A percentile compares a stretch with the other conserved stretches of the same genome.
phyloP scores from a whole-genome alignment of 345 rosid genomes.

The Ailanthus altissimus region DNA sequence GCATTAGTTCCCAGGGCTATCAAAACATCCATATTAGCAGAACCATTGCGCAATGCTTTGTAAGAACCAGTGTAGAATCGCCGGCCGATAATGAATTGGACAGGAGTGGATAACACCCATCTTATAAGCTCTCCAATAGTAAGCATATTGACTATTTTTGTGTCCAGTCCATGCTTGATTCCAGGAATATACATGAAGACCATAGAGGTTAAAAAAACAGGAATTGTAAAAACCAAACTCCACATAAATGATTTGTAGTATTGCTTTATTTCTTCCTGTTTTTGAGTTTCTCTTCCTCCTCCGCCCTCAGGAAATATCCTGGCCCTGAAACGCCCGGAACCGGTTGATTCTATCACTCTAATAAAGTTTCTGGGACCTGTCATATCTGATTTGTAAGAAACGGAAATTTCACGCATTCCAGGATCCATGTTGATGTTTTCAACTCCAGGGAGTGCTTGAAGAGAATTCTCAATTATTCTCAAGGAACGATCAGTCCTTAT shows the following conservation, averaged over 20 bases:
- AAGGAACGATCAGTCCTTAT: constrained; percentile 48
- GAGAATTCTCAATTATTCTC: constrained; percentile 55
- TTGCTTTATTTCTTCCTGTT: constrained; percentile 64
- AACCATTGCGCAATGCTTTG: constrained; percentile 77
- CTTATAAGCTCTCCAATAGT: constrained; percentile 61
- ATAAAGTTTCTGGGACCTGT: constrained; percentile 85
- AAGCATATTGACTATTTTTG: constrained; percentile 77
- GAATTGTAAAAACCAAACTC: constrained; percentile 87
- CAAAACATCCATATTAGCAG: constrained; percentile 96
- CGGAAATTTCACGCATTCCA: constrained; percentile 43
- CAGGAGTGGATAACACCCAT: constrained; percentile 77
- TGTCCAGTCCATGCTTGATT: constrained; percentile 53
- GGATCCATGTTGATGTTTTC: constrained; percentile 37
- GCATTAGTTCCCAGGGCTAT: constrained; percentile 90
- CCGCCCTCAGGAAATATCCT: constrained; percentile 63
- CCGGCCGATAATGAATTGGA: constrained; percentile 83
- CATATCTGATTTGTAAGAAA: constrained; percentile 68
- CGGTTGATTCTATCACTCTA: constrained; percentile 76
- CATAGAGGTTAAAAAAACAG: constrained; percentile 83
- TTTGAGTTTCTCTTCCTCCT: constrained; percentile 57
- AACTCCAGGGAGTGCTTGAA: constrained; percentile 89
- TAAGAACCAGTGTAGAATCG: constrained; percentile 78
- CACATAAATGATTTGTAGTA: constrained; percentile 64
- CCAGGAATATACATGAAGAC: constrained; percentile 81
- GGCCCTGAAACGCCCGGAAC: constrained; percentile 67